These are phyloP conservation scores for Aphanomyces astaci DNA, from an alignment of 352 stramenopile species.

Conservation along the genomic window DNA sequence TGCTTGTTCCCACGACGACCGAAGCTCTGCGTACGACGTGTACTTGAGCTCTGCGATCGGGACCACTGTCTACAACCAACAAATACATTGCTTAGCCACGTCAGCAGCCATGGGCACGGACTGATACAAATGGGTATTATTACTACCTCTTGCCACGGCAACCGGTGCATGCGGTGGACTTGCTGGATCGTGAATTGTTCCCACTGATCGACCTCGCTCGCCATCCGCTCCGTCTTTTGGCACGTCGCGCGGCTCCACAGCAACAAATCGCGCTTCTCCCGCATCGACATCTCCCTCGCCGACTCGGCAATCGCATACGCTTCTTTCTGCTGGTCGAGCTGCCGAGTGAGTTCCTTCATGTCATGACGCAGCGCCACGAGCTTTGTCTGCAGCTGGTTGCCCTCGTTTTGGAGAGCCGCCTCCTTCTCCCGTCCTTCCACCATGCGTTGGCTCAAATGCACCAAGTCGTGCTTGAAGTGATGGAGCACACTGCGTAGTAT, in stretches of 20 bases:
- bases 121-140: not conserved
- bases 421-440: conserved; percentile 15
- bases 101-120: not conserved
- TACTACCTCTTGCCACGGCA: conserved; percentile 17
- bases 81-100: too few species aligned
- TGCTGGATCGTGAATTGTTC: conserved; percentile 19
- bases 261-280: conserved; percentile 55
- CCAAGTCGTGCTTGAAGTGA: conserved; percentile 22
- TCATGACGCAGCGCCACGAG: conserved; percentile 1
- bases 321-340: conserved; percentile 25
- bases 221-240: conserved; percentile 40
- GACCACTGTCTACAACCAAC: not conserved
- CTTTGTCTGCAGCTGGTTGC: not conserved
- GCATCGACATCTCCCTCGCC: conserved; percentile 46
- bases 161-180: conserved; percentile 19
- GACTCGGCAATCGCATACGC: conserved; percentile 38
- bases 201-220: conserved; percentile 33
- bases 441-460: conserved; percentile 16
- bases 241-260: conserved; percentile 55
- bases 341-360: conserved; percentile 37
- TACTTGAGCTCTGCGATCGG: conserved; percentile 2
- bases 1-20: conserved; percentile 1
- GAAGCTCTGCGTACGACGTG: conserved; percentile 14
- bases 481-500: conserved; percentile 1
- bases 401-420: not conserved